A percentile compares a stretch with the other conserved stretches of the same genome.
Evolutionary conservation across 192 early-diverging fungal genomes (phyloP).

Genomic region (Gonapodya prolifera): DNA sequence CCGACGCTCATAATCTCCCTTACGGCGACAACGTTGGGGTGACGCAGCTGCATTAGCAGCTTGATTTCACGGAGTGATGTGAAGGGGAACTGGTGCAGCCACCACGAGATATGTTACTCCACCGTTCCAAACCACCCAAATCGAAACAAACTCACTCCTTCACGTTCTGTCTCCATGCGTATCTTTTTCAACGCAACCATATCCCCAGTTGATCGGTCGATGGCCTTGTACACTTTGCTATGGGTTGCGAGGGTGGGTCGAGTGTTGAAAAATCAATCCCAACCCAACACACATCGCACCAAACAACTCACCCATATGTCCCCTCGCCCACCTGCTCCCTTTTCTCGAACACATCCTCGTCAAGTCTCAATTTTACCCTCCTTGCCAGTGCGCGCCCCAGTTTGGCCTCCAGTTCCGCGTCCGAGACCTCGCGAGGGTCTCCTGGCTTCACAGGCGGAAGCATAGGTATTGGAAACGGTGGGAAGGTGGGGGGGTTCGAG

Average conservation of each 20-base stretch:
- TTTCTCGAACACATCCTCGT: conserved; percentile 43
- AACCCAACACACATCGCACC: not conserved
- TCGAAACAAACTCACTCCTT: conserved; percentile 42
- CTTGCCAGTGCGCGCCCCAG: not conserved
- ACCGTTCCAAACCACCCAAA: no score
- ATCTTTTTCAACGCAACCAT: conserved; percentile 71
- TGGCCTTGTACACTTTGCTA: conserved; percentile 74
- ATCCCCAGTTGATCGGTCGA: conserved; percentile 49
- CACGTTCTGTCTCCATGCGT: conserved; percentile 65
- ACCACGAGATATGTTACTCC: not conserved
- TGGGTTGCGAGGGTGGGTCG: conserved; percentile 5
- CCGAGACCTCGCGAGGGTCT: no score
- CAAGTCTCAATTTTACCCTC: not conserved
- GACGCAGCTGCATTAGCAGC: conserved; percentile 48
- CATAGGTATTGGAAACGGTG: no score
- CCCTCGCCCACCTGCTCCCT: conserved; percentile 73
- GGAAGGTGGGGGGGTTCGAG: no score
- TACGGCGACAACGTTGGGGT: conserved; percentile 59
- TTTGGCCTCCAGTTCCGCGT: not conserved
- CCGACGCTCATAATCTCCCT: conserved; percentile 48
- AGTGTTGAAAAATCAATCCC: not conserved
- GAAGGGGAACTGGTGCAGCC: conserved; percentile 48
- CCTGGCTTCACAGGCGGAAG: no score
- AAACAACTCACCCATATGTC: conserved; percentile 36
- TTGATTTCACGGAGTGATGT: conserved; percentile 81